Evolutionary conservation across 805 yeast species (phyloP).

Genomic region (Yarrowia sp.): DNA sequence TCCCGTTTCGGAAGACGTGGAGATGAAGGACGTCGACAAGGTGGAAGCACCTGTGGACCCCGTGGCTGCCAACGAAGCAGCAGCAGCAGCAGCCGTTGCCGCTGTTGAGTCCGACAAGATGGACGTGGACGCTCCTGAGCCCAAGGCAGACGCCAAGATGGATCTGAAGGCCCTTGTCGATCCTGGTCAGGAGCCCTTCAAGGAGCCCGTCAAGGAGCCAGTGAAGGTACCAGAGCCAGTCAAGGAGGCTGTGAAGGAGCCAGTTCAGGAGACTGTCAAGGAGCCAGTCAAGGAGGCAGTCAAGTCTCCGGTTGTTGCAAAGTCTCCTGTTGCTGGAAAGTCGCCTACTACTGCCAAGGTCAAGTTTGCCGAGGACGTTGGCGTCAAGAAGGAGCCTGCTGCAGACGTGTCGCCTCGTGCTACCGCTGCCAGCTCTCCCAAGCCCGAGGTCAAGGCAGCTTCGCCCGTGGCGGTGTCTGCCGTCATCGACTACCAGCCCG

Average conservation of each 20-base stretch:
- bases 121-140: background rate
- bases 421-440: too few species aligned
- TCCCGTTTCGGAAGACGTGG: background rate
- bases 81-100: slow-evolving; percentile 6
- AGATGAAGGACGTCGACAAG: background rate
- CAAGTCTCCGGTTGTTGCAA: too few species aligned
- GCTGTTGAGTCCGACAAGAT: background rate
- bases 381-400: background rate
- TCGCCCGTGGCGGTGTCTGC: background rate
- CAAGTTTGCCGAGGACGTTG: background rate
- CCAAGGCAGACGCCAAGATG: background rate
- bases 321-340: too few species aligned
- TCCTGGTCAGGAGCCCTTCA: too few species aligned
- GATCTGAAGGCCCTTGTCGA: background rate
- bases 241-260: too few species aligned
- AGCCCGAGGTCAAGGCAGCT: too few species aligned
- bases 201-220: too few species aligned
- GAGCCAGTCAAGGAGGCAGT: too few species aligned
- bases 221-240: too few species aligned
- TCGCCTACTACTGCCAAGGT: background rate
- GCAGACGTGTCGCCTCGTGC: background rate
- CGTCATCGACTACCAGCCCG: background rate
- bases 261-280: too few species aligned
- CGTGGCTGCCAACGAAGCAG: background rate
- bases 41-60: background rate